Percentiles rank a stretch among this genome's conserved stretches.
Evolutionary conservation across 805 yeast genomes (phyloP).

Genomic region (Candida piceae): DNA sequence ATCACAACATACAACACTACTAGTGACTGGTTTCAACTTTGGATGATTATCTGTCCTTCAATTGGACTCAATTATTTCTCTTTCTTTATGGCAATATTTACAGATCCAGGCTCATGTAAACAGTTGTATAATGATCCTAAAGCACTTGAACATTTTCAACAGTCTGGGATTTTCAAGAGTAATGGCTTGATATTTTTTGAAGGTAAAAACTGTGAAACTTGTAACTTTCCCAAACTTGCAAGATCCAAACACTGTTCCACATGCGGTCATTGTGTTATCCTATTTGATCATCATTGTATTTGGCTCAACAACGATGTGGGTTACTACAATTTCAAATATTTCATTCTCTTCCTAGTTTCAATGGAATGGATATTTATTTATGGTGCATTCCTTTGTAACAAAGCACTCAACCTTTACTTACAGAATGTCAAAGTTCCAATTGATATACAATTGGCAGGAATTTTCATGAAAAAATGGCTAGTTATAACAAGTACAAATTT

Average conservation of each 20-base stretch:
- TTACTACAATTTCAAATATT: conserved; percentile 45
- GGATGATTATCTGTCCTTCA: conserved; percentile 27
- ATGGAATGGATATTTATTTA: conserved; percentile 33
- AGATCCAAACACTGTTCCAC: conserved; percentile 70
- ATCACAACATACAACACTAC: conserved; percentile 4
- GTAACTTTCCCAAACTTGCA: conserved; percentile 66
- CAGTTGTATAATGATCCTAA: conserved; percentile 9
- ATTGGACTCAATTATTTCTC: conserved; percentile 30
- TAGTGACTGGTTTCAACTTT: conserved; percentile 9
- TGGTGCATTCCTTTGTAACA: conserved; percentile 36
- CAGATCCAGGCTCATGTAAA: conserved; percentile 38
- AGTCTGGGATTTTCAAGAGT: conserved; percentile 23
- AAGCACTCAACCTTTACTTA: conserved; percentile 16
- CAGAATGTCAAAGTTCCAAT: conserved; percentile 8
- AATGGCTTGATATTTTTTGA: conserved; percentile 40
- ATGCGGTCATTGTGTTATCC: conserved; percentile 59
- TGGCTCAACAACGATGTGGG: conserved; percentile 56
- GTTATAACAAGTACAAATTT: conserved; percentile 26
- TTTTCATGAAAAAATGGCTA: conserved; percentile 17
- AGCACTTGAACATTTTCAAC: conserved; percentile 6
- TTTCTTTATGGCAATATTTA: conserved; percentile 35
- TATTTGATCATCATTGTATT: conserved; percentile 61
- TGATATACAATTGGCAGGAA: conserved; percentile 13
- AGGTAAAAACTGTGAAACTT: conserved; percentile 38
- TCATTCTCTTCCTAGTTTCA: conserved; percentile 36